Evolutionary conservation across 169 alveolate genomes (phyloP).

Genomic region (Plasmodium relictum): DNA sequence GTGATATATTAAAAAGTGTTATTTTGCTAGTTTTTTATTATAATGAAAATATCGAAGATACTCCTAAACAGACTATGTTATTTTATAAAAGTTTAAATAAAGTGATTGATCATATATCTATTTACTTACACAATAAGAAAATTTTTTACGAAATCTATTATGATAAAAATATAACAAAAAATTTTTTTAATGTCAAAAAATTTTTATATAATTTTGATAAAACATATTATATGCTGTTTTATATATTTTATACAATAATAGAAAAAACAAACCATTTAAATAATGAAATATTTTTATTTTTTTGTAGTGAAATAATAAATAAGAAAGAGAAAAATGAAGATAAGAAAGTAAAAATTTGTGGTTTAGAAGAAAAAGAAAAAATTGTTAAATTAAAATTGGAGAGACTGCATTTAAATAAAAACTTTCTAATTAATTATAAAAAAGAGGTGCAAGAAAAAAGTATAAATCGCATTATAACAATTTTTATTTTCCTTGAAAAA

Average conservation of each 20-base stretch:
- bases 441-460: constrained; percentile 32
- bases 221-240: constrained; percentile 39
- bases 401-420: constrained; percentile 10
- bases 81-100: constrained; percentile 69
- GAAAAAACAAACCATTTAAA: constrained; percentile 27
- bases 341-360: neutral
- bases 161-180: neutral
- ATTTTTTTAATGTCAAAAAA: neutral
- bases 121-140: constrained; percentile 47
- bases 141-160: constrained; percentile 18
- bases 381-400: neutral
- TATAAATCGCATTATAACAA: constrained; percentile 44
- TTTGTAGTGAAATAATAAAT: constrained; percentile 5
- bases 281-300: constrained; percentile 67
- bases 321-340: neutral
- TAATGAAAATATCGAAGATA: constrained; percentile 37
- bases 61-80: constrained; percentile 63
- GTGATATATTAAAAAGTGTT: constrained; percentile 30
- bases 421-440: constrained; percentile 17
- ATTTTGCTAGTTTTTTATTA: constrained; percentile 22
- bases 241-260: constrained; percentile 29
- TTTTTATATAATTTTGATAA: constrained; percentile 25
- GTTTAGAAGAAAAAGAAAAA: neutral
- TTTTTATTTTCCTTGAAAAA: constrained; percentile 49
- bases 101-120: constrained; percentile 46